These are phyloP conservation scores for Trifolium dubium DNA, from an alignment of 306 rosid species.

Conservation along the genomic window DNA sequence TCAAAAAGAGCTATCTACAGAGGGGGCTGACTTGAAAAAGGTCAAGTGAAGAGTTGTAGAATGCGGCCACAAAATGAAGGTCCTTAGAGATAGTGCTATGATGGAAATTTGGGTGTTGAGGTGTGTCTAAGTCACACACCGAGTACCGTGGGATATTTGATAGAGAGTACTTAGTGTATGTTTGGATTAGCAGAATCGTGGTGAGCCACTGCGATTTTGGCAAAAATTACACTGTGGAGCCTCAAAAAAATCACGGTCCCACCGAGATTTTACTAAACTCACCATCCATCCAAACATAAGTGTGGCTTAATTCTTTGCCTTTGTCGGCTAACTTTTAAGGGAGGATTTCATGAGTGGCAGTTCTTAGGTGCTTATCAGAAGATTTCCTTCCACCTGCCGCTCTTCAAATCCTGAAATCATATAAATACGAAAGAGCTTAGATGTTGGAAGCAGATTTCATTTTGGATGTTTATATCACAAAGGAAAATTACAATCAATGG, in stretches of 20 bases:
- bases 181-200: neutral
- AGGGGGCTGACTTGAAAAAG: neutral
- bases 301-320: neutral
- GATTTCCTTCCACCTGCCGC: slow-evolving; percentile 15
- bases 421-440: slow-evolving; percentile 2
- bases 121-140: neutral
- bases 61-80: neutral
- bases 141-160: neutral
- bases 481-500: slow-evolving; percentile 12
- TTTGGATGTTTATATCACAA: slow-evolving; percentile 4
- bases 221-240: neutral
- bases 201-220: neutral
- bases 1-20: neutral
- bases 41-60: neutral
- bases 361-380: neutral
- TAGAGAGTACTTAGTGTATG: neutral
- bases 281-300: neutral
- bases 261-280: neutral
- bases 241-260: neutral
- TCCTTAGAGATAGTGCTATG: neutral
- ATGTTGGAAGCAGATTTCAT: slow-evolving; percentile 29
- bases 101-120: neutral
- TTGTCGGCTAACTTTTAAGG: neutral
- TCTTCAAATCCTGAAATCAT: slow-evolving; percentile 25
- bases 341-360: neutral